These are phyloP conservation scores for Macrocystidia cucumis DNA, from an alignment of 1,284 basidiomycete genomes.

Conservation along the genomic window DNA sequence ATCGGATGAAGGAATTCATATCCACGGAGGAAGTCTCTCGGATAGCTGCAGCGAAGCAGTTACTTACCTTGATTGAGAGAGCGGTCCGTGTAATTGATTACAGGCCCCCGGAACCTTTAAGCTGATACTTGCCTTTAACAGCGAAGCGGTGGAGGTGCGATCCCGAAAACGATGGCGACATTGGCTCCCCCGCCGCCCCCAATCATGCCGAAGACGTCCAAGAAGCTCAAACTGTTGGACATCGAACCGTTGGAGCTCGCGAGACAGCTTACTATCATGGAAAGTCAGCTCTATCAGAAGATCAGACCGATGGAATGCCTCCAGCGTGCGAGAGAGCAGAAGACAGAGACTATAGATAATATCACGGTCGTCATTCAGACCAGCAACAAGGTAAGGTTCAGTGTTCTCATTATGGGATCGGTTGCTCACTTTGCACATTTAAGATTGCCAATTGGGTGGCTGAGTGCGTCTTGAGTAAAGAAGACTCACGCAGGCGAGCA, in stretches of 20 bases:
- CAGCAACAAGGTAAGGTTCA: constrained; percentile 72
- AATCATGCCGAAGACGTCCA: constrained; percentile 67
- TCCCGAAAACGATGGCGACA: constrained; percentile 37
- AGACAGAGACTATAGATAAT: constrained; percentile 68
- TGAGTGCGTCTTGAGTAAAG: constrained; percentile 79
- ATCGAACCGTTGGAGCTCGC: constrained; percentile 90
- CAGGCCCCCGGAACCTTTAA: background rate
- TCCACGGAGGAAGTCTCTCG: constrained; percentile 56
- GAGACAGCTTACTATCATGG: constrained; percentile 91
- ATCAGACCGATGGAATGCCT: constrained; percentile 92
- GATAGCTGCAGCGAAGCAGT: constrained; percentile 65
- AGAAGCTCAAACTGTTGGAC: constrained; percentile 80
- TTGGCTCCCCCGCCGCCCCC: constrained; percentile 60
- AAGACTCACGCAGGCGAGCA: constrained; percentile 83
- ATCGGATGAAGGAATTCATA: constrained; percentile 74
- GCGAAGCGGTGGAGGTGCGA: constrained; percentile 48
- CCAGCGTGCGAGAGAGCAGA: constrained; percentile 70
- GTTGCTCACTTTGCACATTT: constrained; percentile 3
- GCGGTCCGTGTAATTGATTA: constrained; percentile 36
- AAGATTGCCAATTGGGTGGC: constrained; percentile 94
- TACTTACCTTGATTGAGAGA: constrained; percentile 68
- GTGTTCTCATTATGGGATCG: constrained; percentile 1
- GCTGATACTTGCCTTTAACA: constrained; percentile 28
- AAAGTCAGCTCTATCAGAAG: constrained; percentile 81
- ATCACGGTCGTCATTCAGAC: constrained; percentile 90